A percentile compares a stretch with the other conserved stretches of the same genome.
phyloP scores from a whole-genome alignment of 139 green algal species.

The Astrephomene gubernaculifera region DNA sequence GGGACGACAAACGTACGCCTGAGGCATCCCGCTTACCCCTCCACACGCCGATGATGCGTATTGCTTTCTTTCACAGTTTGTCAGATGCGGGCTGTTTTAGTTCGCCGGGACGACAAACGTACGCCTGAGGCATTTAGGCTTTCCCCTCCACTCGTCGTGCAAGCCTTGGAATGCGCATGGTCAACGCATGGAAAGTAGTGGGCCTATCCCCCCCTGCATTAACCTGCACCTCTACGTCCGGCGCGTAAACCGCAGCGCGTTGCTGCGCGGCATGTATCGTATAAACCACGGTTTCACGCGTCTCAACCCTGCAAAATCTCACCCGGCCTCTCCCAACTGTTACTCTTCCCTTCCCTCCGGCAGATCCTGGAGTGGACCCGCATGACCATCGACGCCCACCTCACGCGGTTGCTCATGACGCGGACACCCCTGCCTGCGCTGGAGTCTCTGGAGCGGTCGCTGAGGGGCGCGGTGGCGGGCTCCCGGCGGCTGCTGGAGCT shows the following conservation, averaged over 20 bases:
- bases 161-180: no score
- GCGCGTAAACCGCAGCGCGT: no score
- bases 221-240: no score
- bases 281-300: neutral
- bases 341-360: no score
- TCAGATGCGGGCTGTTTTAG: conserved; percentile 15
- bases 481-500: conserved; percentile 45
- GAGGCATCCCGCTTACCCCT: neutral
- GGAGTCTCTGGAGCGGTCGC: conserved; percentile 8
- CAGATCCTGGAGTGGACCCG: conserved; percentile 64
- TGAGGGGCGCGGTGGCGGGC: conserved; percentile 20
- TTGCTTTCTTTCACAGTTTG: conserved; percentile 50
- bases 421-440: conserved; percentile 30
- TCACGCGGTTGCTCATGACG: conserved; percentile 55
- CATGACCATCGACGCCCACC: conserved; percentile 58
- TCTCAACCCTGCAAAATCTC: neutral
- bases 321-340: neutral
- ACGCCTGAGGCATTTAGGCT: conserved; percentile 7
- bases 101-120: conserved; percentile 27
- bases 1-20: conserved; percentile 31
- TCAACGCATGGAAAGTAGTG: no score
- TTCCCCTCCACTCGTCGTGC: neutral
- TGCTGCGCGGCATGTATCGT: neutral
- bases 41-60: conserved; percentile 32
- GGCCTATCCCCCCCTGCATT: no score